Conservation (phyloP, 192 early-diverging fungal species). For the Powellomyces hirtus region DNA sequence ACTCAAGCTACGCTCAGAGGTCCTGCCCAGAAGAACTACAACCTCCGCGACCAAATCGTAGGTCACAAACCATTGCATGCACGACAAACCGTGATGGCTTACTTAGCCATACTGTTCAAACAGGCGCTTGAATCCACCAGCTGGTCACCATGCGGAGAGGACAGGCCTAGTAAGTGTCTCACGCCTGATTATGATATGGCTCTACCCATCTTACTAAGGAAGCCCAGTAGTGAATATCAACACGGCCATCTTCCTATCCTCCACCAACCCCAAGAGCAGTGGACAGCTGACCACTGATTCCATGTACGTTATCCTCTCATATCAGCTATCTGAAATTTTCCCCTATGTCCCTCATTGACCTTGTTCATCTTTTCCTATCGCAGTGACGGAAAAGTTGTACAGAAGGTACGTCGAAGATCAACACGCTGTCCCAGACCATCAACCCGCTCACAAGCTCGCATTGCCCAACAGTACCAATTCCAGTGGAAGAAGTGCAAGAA, state of each 20-base stretch:
- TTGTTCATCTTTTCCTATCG: neutral
- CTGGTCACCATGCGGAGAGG: conserved; percentile 31
- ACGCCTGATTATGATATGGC: neutral
- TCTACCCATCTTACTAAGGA: neutral
- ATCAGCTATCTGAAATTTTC: neutral
- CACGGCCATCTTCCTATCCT: conserved; percentile 19
- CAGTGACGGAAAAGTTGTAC: neutral
- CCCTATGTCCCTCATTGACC: neutral
- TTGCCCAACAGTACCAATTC: conserved; percentile 6
- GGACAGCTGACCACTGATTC: conserved; percentile 35
- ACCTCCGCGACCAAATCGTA: conserved; percentile 9
- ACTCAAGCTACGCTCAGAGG: conserved; percentile 13
- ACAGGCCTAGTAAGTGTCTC: neutral
- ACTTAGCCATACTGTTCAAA: neutral
- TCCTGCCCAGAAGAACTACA: conserved; percentile 28
- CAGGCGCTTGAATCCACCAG: conserved; percentile 2
- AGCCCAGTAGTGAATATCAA: conserved; percentile 26
- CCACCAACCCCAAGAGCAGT: conserved; percentile 1
- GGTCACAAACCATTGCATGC: neutral
- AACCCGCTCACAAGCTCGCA: too few species aligned
- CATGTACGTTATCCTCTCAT: neutral
- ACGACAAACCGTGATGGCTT: neutral
- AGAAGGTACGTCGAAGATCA: conserved; percentile 3
- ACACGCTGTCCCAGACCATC: too few species aligned
- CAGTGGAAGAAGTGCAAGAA: conserved; percentile 4